Evolutionary conservation across 768 basidiomycete genomes (phyloP).

Genomic region (Kwoniella bestiolae): DNA sequence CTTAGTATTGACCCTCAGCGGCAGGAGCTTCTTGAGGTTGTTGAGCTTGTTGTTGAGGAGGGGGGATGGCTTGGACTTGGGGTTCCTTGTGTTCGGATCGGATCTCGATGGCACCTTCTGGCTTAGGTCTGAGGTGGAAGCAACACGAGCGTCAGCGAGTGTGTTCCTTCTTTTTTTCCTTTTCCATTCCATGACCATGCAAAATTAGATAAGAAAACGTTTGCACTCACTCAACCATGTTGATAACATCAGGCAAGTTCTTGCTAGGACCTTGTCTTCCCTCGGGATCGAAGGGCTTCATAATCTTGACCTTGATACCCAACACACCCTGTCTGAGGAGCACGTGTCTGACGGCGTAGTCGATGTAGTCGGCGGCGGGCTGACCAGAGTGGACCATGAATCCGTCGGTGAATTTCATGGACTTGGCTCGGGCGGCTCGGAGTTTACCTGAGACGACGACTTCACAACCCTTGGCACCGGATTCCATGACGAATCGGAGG

Average conservation of each 20-base stretch:
- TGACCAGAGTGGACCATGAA: conserved; percentile 89
- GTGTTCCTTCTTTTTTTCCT: not conserved
- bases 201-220: not conserved
- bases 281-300: conserved; percentile 95
- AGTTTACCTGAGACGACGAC: conserved; percentile 99
- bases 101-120: conserved; percentile 87
- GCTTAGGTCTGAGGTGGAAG: conserved; percentile 63
- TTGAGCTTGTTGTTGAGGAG: conserved; percentile 16
- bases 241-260: conserved; percentile 93
- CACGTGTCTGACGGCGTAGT: conserved; percentile 96
- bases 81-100: conserved; percentile 82
- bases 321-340: conserved; percentile 97
- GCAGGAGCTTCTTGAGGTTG: conserved; percentile 31
- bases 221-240: conserved; percentile 72
- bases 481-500: conserved; percentile 99
- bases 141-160: conserved; percentile 3
- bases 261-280: conserved; percentile 86
- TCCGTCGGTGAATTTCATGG: conserved; percentile 99
- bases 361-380: conserved; percentile 93
- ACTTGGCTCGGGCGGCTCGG: conserved; percentile 98
- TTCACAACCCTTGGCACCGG: conserved; percentile 98
- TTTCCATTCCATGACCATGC: not conserved
- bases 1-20: conserved; percentile 25
- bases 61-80: conserved; percentile 45
- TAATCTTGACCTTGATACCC: conserved; percentile 99